These are phyloP conservation scores for Fusarium albosuccineum DNA, from an alignment of 2,329 filamentous ascomycete species.

Conservation along the genomic window DNA sequence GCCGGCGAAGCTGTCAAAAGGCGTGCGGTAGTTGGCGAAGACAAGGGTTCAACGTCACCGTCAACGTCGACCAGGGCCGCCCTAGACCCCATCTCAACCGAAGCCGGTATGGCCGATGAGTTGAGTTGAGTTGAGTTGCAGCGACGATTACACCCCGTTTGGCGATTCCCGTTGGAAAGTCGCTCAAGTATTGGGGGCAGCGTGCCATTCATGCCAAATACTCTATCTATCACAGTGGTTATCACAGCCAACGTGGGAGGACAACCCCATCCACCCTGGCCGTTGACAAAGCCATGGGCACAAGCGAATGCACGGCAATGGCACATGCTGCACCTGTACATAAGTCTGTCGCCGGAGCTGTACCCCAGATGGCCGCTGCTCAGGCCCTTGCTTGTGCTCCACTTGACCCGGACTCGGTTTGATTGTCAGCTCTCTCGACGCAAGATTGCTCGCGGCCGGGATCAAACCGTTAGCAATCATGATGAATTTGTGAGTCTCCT, in stretches of 20 bases:
- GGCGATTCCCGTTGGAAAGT: slow-evolving; percentile 11
- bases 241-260: not conserved
- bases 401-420: slow-evolving; percentile 38
- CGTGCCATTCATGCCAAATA: not conserved
- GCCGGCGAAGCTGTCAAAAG: slow-evolving; percentile 19
- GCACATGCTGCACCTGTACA: slow-evolving; percentile 30
- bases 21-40: slow-evolving; percentile 18
- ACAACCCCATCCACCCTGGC: not conserved
- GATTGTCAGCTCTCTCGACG: slow-evolving; percentile 36
- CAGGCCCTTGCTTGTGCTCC: slow-evolving; percentile 30
- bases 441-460: slow-evolving; percentile 20
- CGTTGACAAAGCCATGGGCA: slow-evolving; percentile 1
- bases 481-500: not conserved
- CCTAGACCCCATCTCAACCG: slow-evolving; percentile 22
- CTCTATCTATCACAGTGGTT: slow-evolving; percentile 6
- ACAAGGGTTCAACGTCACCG: slow-evolving; percentile 28
- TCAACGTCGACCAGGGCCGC: slow-evolving; percentile 25
- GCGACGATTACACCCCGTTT: slow-evolving; percentile 9
- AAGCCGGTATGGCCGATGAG: slow-evolving; percentile 23
- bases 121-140: not conserved
- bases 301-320: slow-evolving; percentile 34
- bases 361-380: slow-evolving; percentile 42
- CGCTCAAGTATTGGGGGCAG: slow-evolving; percentile 1
- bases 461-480: slow-evolving; percentile 15
- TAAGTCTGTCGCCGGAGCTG: slow-evolving; percentile 33